A percentile compares a stretch with the other conserved stretches of the same genome.
These are phyloP conservation scores for Boletus barrowsii DNA, from an alignment of 768 basidiomycete genomes.

Conservation along the genomic window DNA sequence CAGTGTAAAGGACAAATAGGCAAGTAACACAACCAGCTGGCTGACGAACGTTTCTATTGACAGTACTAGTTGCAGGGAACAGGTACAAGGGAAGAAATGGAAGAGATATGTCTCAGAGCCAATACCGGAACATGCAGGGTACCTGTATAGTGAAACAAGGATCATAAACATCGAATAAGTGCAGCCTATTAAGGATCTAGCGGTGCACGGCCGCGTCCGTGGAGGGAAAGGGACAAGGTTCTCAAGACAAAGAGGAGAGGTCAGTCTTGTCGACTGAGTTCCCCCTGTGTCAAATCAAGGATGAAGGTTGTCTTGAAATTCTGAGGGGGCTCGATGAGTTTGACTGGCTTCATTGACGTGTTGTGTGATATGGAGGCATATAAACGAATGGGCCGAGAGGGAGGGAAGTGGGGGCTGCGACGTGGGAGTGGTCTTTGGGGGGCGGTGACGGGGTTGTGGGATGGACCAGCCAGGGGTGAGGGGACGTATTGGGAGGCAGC, in stretches of 20 bases:
- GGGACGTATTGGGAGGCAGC: slow-evolving; percentile 45
- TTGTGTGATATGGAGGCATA: slow-evolving; percentile 57
- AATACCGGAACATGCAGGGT: slow-evolving; percentile 15
- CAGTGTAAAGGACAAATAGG: background rate
- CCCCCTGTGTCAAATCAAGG: slow-evolving; percentile 79
- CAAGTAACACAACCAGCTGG: background rate
- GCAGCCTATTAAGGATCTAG: background rate
- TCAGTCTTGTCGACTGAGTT: slow-evolving; percentile 69
- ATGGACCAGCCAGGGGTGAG: slow-evolving; percentile 57
- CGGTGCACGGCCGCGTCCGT: background rate
- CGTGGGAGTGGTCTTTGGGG: slow-evolving; percentile 35
- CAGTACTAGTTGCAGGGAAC: background rate
- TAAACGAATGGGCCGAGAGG: slow-evolving; percentile 75
- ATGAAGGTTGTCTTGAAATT: slow-evolving; percentile 68
- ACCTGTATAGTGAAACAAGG: slow-evolving; percentile 17
- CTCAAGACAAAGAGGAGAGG: background rate
- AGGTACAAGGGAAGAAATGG: background rate
- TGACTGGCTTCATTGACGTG: slow-evolving; percentile 49
- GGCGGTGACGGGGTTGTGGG: slow-evolving; percentile 32
- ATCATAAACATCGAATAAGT: slow-evolving; percentile 23
- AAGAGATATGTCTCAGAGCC: background rate
- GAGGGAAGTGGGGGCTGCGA: slow-evolving; percentile 55
- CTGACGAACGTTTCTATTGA: background rate
- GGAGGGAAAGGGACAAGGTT: background rate
- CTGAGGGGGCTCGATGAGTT: slow-evolving; percentile 77